Base-by-base conservation (phyloP, 768 basidiomycete genomes). In the Xanthoconium stramineum region DNA sequence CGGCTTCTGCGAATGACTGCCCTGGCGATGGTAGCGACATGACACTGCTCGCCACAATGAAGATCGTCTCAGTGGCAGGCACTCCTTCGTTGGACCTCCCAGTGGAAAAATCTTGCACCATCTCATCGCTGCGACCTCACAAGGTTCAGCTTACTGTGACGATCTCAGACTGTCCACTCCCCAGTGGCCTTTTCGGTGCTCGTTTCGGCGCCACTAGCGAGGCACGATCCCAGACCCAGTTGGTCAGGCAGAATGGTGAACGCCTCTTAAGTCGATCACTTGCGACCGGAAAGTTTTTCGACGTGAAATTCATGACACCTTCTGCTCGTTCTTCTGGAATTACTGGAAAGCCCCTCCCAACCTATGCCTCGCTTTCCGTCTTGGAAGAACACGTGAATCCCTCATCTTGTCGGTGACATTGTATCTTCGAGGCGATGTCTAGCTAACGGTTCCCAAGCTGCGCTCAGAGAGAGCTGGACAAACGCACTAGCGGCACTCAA, bases 221-320 rank as follows among this genome's bases (percentile, higher is more conserved):
- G 6, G 47, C 28, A 38, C n/a, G 32, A 12, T 19, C 40, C 32
- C 52, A 59, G 12, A 38, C 12, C 13, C 42, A 48, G 30, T 29
- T 62, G 1, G 56, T 49, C 30, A 57, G 19, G 24, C 63, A 33
- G 42, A 51, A 47, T 6, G 32, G 43, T 32, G 57, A 60, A 12
- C 29, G 15, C 42, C 29, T 58, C 14, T n/a, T 68, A 13, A 42
- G 32, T 39, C 54, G 11, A 44, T 65, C 54, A 35, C 60, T 68
- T 17, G 14, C 35, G 12, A 65, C 63, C 7, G 65, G 65, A 45
- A 62, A 47, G 37, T 47, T 57, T 14, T 57, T 52, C n/a, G 65
- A 65, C 24, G 55, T 65, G n/a, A 61, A 52, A 13, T 66, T 66
- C 54, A 17, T 67, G 52, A 20, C 65, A 35, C 24, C 2, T 32